These are phyloP conservation scores for Microcera coccophila DNA, from an alignment of 2,329 filamentous ascomycete species.

Conservation along the genomic window DNA sequence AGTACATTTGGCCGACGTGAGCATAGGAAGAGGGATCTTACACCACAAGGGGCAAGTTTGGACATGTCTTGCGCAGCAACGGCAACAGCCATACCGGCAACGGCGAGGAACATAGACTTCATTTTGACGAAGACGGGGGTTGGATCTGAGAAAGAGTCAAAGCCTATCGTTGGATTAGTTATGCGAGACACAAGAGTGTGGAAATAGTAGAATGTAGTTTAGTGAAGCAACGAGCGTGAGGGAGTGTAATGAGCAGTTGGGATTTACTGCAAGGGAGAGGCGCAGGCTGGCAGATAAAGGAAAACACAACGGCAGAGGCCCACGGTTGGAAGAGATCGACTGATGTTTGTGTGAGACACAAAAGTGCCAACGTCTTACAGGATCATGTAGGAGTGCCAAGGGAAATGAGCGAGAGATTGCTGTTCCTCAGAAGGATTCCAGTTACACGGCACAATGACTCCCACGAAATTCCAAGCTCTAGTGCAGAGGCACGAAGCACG, in stretches of 20 bases:
- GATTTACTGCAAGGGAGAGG: conserved; percentile 13
- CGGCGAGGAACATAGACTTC: conserved; percentile 46
- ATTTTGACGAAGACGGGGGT: conserved; percentile 42
- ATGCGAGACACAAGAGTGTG: conserved; percentile 2
- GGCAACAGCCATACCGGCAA: conserved; percentile 40
- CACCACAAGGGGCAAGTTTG: conserved; percentile 49
- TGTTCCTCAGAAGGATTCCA: too few relatives aligned
- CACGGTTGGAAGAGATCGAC: conserved; percentile 10
- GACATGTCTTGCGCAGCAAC: conserved; percentile 39
- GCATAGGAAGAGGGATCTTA: conserved; percentile 40
- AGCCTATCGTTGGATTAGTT: conserved; percentile 6
- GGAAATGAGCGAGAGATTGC: not conserved
- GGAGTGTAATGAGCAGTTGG: conserved; percentile 9
- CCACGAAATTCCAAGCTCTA: not conserved
- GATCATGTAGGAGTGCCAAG: conserved; percentile 16
- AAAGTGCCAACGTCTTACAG: conserved; percentile 23
- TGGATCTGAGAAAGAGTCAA: conserved; percentile 16
- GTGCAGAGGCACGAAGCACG: conserved; percentile 2
- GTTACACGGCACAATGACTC: not conserved
- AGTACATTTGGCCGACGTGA: conserved; percentile 5
- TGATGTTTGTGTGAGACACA: conserved; percentile 32
- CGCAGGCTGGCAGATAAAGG: conserved; percentile 13
- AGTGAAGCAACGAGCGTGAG: conserved; percentile 8
- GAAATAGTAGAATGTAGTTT: conserved; percentile 5
- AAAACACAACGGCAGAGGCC: conserved; percentile 7